Percentiles rank a stretch among this genome's conserved stretches.
Evolutionary conservation across 805 yeast genomes (phyloP).

Genomic region (Cyberlindnera samutprakarnensis): DNA sequence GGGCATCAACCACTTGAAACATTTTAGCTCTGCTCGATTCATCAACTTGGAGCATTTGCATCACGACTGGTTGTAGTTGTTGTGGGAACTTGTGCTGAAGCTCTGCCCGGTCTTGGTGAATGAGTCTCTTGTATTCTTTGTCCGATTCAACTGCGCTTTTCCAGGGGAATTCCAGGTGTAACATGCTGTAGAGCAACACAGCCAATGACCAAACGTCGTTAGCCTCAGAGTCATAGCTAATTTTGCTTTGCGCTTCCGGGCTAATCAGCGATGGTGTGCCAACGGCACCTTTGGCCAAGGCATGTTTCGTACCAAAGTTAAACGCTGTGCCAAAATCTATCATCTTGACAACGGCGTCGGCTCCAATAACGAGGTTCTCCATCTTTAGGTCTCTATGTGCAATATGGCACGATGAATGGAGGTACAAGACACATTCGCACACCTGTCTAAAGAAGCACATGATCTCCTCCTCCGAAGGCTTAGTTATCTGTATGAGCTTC

Average conservation of each 20-base stretch:
- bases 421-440: constrained; percentile 59
- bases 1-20: constrained; percentile 2
- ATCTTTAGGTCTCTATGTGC: constrained; percentile 90
- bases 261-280: constrained; percentile 93
- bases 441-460: constrained; percentile 79
- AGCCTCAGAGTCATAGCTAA: constrained; percentile 66
- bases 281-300: constrained; percentile 70
- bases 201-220: constrained; percentile 92
- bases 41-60: constrained; percentile 5
- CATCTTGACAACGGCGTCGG: constrained; percentile 66
- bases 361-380: constrained; percentile 81
- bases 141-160: constrained; percentile 31
- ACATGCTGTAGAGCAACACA: constrained; percentile 72
- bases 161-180: constrained; percentile 47
- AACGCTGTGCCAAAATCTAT: constrained; percentile 93
- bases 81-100: constrained; percentile 7
- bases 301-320: constrained; percentile 44
- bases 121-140: constrained; percentile 13
- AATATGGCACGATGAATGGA: constrained; percentile 69
- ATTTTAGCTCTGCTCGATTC: constrained; percentile 7
- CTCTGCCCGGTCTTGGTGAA: neutral
- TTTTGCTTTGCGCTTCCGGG: constrained; percentile 71
- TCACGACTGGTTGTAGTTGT: constrained; percentile 1
- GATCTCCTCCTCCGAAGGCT: constrained; percentile 56
- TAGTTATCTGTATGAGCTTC: constrained; percentile 77